These are phyloP conservation scores for Botryotinia calthae DNA, from an alignment of 2,329 filamentous ascomycete species.

Conservation along the genomic window DNA sequence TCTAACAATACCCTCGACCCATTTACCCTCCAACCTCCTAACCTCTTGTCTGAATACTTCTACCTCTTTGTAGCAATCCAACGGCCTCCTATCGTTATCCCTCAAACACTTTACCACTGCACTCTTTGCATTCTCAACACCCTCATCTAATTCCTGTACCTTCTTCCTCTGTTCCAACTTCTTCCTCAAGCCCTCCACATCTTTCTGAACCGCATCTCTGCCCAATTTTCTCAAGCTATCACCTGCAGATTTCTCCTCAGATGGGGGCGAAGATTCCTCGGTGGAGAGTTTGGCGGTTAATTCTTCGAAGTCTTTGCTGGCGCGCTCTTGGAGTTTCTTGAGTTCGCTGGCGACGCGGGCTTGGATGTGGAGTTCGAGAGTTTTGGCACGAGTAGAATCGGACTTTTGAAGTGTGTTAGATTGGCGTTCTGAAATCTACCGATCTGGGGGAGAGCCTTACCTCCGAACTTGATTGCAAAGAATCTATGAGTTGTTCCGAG, in stretches of 20 bases:
- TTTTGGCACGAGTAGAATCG: slow-evolving; percentile 80
- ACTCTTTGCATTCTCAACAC: slow-evolving; percentile 70
- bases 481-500: slow-evolving; percentile 78
- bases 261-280: slow-evolving; percentile 20
- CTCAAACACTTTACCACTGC: slow-evolving; percentile 78
- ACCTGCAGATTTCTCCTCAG: slow-evolving; percentile 33
- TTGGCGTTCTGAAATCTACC: neutral
- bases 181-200: slow-evolving; percentile 56
- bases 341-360: slow-evolving; percentile 83
- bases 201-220: slow-evolving; percentile 54
- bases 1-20: slow-evolving; percentile 77
- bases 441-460: slow-evolving; percentile 48
- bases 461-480: slow-evolving; percentile 80
- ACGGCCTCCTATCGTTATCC: slow-evolving; percentile 78
- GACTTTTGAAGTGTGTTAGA: slow-evolving; percentile 53
- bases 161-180: slow-evolving; percentile 63
- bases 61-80: slow-evolving; percentile 94
- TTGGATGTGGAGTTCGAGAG: slow-evolving; percentile 85
- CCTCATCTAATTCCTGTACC: slow-evolving; percentile 66
- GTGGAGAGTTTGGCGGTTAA: slow-evolving; percentile 63
- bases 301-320: slow-evolving; percentile 65
- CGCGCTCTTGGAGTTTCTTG: slow-evolving; percentile 69
- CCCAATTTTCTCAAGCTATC: slow-evolving; percentile 39
- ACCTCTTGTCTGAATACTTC: slow-evolving; percentile 89
- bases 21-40: slow-evolving; percentile 76